Conservation (phyloP, 371 early-diverging fungal species). For the Entomophthora muscae region DNA sequence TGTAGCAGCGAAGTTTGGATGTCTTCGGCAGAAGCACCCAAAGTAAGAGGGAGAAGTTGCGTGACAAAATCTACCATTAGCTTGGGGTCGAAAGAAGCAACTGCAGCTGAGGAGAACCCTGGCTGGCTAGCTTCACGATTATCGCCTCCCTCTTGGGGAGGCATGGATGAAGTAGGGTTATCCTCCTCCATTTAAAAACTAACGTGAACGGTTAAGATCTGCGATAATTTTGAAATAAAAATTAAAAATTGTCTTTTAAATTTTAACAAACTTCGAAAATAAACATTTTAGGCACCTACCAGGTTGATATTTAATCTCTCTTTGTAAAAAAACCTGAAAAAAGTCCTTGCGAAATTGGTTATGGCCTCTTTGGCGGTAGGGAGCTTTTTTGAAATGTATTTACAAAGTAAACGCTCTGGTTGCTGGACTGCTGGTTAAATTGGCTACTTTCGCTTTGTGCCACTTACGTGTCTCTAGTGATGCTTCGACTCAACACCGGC, state of each 20-base stretch:
- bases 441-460: too few species aligned
- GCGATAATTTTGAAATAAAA: too few species aligned
- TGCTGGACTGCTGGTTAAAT: too few species aligned
- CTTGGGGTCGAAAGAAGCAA: constrained; percentile 20
- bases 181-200: not conserved
- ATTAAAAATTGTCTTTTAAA: too few species aligned
- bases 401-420: too few species aligned
- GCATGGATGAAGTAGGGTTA: not conserved
- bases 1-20: constrained; percentile 29
- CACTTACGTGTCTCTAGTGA: too few species aligned
- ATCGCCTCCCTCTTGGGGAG: not conserved
- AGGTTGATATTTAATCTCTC: not conserved
- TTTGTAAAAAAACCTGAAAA: too few species aligned
- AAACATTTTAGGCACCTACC: not conserved
- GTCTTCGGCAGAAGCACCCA: constrained; percentile 34
- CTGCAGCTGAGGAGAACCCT: not conserved
- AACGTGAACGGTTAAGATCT: too few species aligned
- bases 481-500: too few species aligned
- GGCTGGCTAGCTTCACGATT: not conserved
- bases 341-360: too few species aligned
- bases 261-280: not conserved
- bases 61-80: constrained; percentile 38
- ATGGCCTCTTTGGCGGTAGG: too few species aligned
- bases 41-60: constrained; percentile 35
- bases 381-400: too few species aligned